These are phyloP conservation scores for Adansonia gregorii DNA, from an alignment of 441 rosid genomes.

Conservation along the genomic window DNA sequence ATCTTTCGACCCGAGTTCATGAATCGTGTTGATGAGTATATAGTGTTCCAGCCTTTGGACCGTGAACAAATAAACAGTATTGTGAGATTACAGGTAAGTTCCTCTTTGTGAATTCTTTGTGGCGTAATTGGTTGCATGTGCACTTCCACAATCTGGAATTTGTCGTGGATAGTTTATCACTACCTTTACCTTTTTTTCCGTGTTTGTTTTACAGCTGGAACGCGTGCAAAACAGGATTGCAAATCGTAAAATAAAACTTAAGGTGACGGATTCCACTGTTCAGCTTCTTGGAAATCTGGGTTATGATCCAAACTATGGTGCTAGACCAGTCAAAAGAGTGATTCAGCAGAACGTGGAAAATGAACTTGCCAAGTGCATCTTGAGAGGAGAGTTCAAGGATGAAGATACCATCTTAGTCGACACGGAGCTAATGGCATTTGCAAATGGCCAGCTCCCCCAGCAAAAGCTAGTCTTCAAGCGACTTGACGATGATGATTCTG, in stretches of 20 bases:
- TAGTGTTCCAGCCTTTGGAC: no score
- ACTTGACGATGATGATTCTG: conserved; percentile 38
- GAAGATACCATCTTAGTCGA: conserved; percentile 69
- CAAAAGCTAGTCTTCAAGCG: no score
- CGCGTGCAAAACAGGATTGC: conserved; percentile 87
- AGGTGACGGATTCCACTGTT: conserved; percentile 70
- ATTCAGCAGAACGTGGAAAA: conserved; percentile 91
- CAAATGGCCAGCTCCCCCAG: no score
- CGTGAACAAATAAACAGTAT: no score
- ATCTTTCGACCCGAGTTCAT: no score
- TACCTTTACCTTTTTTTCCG: no score
- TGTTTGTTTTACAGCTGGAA: conserved; percentile 58
- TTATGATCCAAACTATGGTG: conserved; percentile 95
- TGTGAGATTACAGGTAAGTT: no score
- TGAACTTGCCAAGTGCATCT: conserved; percentile 92
- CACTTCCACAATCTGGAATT: no score
- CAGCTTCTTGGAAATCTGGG: conserved; percentile 86
- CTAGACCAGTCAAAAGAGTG: conserved; percentile 95
- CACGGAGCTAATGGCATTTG: conserved; percentile 71
- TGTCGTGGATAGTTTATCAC: no score
- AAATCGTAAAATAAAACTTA: conserved; percentile 81
- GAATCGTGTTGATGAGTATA: no score
- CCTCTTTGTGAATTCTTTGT: no score
- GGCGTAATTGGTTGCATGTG: no score
- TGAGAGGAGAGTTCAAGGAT: conserved; percentile 87